These are phyloP conservation scores for Coccomyxa subellipsoidea DNA, from an alignment of 163 green algal species.

Conservation along the genomic window DNA sequence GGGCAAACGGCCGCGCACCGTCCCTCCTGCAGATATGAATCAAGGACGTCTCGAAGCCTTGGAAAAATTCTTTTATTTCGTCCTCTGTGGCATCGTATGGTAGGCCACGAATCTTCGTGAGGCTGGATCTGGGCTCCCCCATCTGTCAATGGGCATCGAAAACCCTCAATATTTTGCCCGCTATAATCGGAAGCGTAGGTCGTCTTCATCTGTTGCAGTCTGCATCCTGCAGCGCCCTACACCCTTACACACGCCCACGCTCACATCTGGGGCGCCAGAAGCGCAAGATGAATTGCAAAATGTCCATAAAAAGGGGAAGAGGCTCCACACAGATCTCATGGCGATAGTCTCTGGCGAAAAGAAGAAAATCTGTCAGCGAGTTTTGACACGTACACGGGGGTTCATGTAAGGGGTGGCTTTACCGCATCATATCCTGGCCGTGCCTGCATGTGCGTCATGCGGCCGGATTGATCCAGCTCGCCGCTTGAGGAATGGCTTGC, in stretches of 20 bases:
- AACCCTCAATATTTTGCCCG: background rate
- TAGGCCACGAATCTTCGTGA: constrained; percentile 46
- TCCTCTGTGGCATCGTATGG: constrained; percentile 44
- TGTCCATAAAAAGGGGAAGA: too few relatives aligned
- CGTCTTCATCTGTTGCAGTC: background rate
- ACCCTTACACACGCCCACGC: background rate
- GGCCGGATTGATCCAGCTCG: too few relatives aligned
- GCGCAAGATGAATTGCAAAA: background rate
- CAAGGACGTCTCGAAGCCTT: constrained; percentile 24
- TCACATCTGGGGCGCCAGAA: background rate
- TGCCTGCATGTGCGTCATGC: too few relatives aligned
- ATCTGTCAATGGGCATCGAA: constrained; percentile 1
- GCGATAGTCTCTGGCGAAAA: too few relatives aligned
- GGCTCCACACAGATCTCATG: too few relatives aligned
- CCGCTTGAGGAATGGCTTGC: too few relatives aligned
- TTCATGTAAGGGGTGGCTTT: too few relatives aligned
- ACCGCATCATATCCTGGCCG: too few relatives aligned
- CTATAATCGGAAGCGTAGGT: background rate
- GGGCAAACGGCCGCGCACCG: background rate
- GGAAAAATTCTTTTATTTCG: constrained; percentile 54
- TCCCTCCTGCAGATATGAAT: constrained; percentile 20
- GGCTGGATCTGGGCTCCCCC: background rate
- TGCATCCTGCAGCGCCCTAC: background rate
- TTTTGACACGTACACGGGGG: too few relatives aligned
- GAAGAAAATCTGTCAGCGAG: too few relatives aligned